A percentile compares a stretch with the other conserved stretches of the same genome.
phyloP scores from a whole-genome alignment of 371 early-diverging fungal genomes.

The Saksenaea vasiformis region DNA sequence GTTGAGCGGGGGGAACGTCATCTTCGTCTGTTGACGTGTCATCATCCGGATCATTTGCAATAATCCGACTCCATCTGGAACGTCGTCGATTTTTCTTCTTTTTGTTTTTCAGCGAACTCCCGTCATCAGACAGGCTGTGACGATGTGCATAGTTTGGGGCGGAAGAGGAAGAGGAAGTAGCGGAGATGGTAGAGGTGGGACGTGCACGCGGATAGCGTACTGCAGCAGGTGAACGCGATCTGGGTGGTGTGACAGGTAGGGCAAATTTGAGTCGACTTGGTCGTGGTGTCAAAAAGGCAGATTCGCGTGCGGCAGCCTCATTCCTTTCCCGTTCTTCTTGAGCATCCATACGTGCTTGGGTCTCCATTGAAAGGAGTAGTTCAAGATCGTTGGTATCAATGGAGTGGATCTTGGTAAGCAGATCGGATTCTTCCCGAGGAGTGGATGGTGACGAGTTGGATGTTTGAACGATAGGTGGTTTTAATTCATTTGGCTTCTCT shows the following conservation, averaged over 20 bases:
- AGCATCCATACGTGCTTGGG: slow-evolving; percentile 37
- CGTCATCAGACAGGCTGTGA: slow-evolving; percentile 9
- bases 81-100: slow-evolving; percentile 8
- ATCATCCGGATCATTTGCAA: slow-evolving; percentile 1
- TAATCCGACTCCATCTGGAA: slow-evolving; percentile 7
- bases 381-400: slow-evolving; percentile 35
- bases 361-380: slow-evolving; percentile 32
- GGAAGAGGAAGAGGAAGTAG: neutral
- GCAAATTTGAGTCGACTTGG: slow-evolving; percentile 25
- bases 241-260: slow-evolving; percentile 30
- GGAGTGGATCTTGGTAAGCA: slow-evolving; percentile 21
- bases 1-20: neutral
- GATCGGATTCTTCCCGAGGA: slow-evolving; percentile 10
- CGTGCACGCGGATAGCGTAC: neutral
- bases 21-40: slow-evolving; percentile 11
- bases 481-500: neutral
- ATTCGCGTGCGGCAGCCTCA: neutral
- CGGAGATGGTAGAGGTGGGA: neutral
- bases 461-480: neutral
- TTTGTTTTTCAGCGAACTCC: slow-evolving; percentile 21
- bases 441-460: neutral
- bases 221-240: slow-evolving; percentile 14
- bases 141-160: neutral
- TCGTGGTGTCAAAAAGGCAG: neutral
- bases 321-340: slow-evolving; percentile 12